Evolutionary conservation across 768 basidiomycete genomes (phyloP).

Genomic region (Tulasnella sp.): DNA sequence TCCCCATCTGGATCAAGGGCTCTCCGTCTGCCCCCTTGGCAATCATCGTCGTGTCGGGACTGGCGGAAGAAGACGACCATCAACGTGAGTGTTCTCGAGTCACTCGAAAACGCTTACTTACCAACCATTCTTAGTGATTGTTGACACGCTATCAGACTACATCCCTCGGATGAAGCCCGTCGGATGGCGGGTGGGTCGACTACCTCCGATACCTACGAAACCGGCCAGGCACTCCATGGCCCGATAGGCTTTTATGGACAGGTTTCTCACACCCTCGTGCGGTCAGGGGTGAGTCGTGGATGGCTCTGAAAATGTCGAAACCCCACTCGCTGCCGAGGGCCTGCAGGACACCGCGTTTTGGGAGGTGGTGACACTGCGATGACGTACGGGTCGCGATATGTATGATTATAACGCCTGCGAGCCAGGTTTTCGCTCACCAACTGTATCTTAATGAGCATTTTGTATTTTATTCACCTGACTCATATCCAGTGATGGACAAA

Average conservation of each 20-base stretch:
- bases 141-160: slow-evolving; percentile 25
- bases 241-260: neutral
- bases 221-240: neutral
- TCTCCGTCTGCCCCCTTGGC: slow-evolving; percentile 26
- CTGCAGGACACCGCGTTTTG: neutral
- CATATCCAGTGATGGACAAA: neutral
- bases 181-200: neutral
- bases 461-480: neutral
- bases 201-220: neutral
- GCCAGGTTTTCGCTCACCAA: neutral
- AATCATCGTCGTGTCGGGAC: slow-evolving; percentile 29
- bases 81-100: slow-evolving; percentile 23
- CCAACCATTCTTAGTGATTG: slow-evolving; percentile 24
- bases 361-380: neutral
- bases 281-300: neutral
- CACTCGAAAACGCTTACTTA: neutral
- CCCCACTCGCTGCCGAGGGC: neutral
- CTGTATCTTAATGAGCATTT: neutral
- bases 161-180: slow-evolving; percentile 24
- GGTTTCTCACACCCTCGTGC: neutral
- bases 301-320: neutral
- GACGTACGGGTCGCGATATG: neutral
- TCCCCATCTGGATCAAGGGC: slow-evolving; percentile 31
- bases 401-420: neutral
- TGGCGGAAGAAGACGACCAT: slow-evolving; percentile 31